phyloP scores from a whole-genome alignment of 2,329 filamentous ascomycete genomes.

The Trichophaea hybrida region DNA sequence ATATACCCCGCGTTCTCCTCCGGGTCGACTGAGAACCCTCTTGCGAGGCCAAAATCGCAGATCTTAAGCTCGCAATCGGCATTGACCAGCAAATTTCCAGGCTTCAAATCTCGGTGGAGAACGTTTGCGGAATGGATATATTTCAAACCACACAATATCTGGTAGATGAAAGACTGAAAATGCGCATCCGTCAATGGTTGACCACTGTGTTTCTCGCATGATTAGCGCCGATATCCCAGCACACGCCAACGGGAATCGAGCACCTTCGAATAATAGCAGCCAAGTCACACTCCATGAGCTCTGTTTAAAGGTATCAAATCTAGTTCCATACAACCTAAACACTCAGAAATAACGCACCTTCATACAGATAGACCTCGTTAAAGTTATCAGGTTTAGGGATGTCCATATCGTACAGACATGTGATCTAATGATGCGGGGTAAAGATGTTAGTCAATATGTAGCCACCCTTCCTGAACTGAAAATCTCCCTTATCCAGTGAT shows the following conservation, averaged over 20 bases:
- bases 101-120: conserved; percentile 90
- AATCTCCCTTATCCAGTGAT: neutral
- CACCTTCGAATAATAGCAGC: conserved; percentile 74
- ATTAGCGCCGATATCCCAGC: neutral
- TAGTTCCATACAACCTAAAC: conserved; percentile 16
- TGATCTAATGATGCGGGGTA: conserved; percentile 50
- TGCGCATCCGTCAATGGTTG: conserved; percentile 96
- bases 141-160: conserved; percentile 96
- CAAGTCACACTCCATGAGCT: conserved; percentile 98
- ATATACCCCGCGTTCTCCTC: conserved; percentile 99
- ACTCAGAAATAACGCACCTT: conserved; percentile 47
- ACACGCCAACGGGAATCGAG: neutral
- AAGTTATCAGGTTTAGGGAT: conserved; percentile 95
- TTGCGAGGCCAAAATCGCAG: conserved; percentile 89
- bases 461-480: neutral
- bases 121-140: conserved; percentile 99
- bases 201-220: conserved; percentile 43
- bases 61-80: conserved; percentile 99
- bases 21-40: conserved; percentile 92
- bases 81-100: conserved; percentile 92
- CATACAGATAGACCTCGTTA: conserved; percentile 97
- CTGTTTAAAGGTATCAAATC: conserved; percentile 36
- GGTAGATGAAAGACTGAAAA: conserved; percentile 99
- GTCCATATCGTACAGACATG: conserved; percentile 98
- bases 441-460: neutral